Evolutionary conservation across 305 asterid genomes (phyloP).

Genomic region (Fraxinus xanthoxyloides): DNA sequence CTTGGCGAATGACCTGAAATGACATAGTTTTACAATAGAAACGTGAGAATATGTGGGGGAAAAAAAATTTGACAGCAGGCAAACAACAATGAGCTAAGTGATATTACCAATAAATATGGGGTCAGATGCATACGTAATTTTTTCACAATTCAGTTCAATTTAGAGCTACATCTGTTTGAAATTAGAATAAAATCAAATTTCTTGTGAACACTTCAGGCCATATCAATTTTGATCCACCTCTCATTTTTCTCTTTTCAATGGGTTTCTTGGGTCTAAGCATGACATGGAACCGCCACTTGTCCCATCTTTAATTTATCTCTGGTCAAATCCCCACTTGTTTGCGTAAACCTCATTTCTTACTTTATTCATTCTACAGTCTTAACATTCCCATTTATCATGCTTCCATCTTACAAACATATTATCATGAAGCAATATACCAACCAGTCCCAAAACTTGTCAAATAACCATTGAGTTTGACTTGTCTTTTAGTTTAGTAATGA

Average conservation of each 20-base stretch:
- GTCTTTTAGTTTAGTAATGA: background rate
- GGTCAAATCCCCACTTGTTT: background rate
- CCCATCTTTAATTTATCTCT: background rate
- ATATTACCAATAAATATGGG: background rate
- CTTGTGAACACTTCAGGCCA: background rate
- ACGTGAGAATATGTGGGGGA: background rate
- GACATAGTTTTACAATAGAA: background rate
- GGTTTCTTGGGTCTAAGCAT: background rate
- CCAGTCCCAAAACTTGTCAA: background rate
- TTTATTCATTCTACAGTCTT: background rate
- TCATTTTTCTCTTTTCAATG: background rate
- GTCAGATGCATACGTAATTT: background rate
- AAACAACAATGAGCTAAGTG: background rate
- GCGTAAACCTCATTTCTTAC: background rate
- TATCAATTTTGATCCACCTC: background rate
- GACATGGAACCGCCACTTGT: background rate
- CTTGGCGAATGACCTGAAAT: constrained; percentile 81
- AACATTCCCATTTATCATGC: background rate
- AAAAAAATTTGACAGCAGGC: background rate
- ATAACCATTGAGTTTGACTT: background rate
- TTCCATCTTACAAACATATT: background rate
- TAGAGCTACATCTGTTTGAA: background rate
- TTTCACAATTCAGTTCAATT: background rate
- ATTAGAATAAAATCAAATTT: background rate
- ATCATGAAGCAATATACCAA: background rate